Evolutionary conservation across 345 rosid species (phyloP).

Genomic region (Aethionema arabicum): DNA sequence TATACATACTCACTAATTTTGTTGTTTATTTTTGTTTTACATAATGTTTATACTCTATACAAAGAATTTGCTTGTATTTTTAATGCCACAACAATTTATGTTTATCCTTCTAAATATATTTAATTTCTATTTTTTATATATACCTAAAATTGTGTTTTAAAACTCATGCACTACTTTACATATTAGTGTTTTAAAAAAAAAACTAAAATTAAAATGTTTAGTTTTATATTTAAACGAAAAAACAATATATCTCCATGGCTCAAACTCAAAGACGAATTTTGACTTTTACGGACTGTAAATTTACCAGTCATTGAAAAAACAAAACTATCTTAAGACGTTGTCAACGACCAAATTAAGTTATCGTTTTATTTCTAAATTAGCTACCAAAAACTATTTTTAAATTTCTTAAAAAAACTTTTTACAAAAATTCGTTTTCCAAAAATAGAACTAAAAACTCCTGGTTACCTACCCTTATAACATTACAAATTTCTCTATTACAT

Average conservation of each 20-base stretch:
- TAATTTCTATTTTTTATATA: too few species aligned
- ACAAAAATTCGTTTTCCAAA: conserved; percentile 20
- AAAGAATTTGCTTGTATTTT: too few species aligned
- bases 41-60: too few species aligned
- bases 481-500: conserved; percentile 28
- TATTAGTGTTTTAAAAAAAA: too few species aligned
- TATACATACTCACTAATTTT: not conserved
- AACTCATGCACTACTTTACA: too few species aligned
- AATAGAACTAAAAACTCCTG: conserved; percentile 22
- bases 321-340: conserved; percentile 20
- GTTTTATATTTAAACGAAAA: too few species aligned
- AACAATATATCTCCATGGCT: not conserved
- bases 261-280: not conserved
- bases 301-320: not conserved
- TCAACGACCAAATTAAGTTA: conserved; percentile 9
- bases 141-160: too few species aligned
- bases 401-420: conserved; percentile 6
- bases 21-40: too few species aligned
- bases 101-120: too few species aligned
- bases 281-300: not conserved
- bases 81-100: too few species aligned
- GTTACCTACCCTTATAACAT: conserved; percentile 26
- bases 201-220: too few species aligned
- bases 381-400: conserved; percentile 31
- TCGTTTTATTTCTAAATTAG: conserved; percentile 13